phyloP scores from a whole-genome alignment of 73 alveolate species.

The Uronychia binucleata region DNA sequence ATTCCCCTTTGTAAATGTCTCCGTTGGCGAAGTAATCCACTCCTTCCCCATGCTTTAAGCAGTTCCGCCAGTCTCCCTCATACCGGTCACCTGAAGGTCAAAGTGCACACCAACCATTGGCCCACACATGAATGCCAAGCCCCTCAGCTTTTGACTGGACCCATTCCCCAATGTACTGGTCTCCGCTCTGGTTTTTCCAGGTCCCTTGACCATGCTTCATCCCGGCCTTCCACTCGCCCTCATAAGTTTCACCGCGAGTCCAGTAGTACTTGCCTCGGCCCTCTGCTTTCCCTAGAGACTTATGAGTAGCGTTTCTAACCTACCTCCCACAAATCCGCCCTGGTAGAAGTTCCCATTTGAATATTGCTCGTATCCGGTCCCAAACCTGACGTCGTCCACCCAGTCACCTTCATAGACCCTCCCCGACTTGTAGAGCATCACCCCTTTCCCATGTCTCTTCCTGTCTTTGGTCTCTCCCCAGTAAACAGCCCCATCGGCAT shows the following conservation, averaged over 20 bases:
- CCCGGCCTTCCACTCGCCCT: constrained; percentile 14
- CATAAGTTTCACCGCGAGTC: constrained; percentile 8
- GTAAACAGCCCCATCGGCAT: constrained; percentile 4
- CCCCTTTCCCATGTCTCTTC: constrained; percentile 19
- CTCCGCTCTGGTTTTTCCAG: too few species aligned
- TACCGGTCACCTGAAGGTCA: constrained; percentile 2
- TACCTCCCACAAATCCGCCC: too few species aligned
- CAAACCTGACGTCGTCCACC: neutral
- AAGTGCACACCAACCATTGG: too few species aligned
- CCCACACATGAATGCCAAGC: too few species aligned
- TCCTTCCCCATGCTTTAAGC: constrained; percentile 17
- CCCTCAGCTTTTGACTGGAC: too few species aligned
- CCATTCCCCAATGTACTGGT: too few species aligned
- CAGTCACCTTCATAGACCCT: constrained; percentile 19
- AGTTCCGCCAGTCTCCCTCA: constrained; percentile 16
- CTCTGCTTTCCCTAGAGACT: neutral
- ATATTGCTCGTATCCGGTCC: neutral
- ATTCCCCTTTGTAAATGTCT: constrained; percentile 8
- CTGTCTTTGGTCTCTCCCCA: constrained; percentile 12
- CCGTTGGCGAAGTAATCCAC: constrained; percentile 9
- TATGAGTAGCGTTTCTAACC: too few species aligned
- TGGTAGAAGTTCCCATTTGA: constrained; percentile 9
- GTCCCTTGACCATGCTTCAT: constrained; percentile 20
- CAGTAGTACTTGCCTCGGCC: constrained; percentile 8
- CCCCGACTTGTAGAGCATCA: neutral